These are phyloP conservation scores for Tulasnella sp. DNA, from an alignment of 768 basidiomycete genomes.

Conservation along the genomic window DNA sequence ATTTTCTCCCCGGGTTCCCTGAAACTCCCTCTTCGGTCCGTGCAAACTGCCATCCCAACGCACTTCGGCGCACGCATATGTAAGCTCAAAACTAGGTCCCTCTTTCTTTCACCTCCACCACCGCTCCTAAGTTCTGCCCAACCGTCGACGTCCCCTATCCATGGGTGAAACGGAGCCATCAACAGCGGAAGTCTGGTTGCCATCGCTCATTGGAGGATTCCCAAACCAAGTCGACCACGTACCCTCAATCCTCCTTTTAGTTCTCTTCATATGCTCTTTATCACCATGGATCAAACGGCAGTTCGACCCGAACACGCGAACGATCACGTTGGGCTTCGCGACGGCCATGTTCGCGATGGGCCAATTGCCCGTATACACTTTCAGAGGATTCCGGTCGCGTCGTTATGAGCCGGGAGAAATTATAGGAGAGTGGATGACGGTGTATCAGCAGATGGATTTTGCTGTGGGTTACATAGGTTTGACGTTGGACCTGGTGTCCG, in stretches of 20 bases:
- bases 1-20: background rate
- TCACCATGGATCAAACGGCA: background rate
- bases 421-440: background rate
- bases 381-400: background rate
- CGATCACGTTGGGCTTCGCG: too few species aligned
- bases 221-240: slow-evolving; percentile 4
- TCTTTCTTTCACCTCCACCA: background rate
- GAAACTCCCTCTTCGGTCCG: background rate
- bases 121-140: background rate
- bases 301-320: background rate
- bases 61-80: background rate
- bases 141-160: too few species aligned
- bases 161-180: too few species aligned
- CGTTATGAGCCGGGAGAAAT: background rate
- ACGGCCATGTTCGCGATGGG: slow-evolving; percentile 37
- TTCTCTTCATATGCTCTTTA: background rate
- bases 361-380: background rate
- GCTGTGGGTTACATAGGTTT: background rate
- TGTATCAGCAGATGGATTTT: background rate
- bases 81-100: background rate
- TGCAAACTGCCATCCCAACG: background rate
- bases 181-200: slow-evolving; percentile 31
- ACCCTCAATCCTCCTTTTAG: background rate
- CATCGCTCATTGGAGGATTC: slow-evolving; percentile 35
- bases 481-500: background rate